Conservation (phyloP, 2,329 filamentous ascomycete genomes). For the Davidsoniella virescens region DNA sequence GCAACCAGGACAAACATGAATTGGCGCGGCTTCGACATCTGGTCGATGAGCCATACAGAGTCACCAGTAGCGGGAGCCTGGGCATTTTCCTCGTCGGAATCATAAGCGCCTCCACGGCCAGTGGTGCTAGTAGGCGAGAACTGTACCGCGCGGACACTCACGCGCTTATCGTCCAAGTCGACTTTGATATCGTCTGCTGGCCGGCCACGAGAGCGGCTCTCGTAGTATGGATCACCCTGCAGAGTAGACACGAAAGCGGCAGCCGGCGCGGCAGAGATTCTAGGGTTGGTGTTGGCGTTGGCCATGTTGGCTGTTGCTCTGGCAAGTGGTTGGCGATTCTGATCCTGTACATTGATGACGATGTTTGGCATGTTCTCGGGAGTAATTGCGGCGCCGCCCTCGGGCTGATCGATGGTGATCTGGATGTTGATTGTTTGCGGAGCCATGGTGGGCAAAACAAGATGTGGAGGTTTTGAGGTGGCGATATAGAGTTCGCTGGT, state of each 20-base stretch:
- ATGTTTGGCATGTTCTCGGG: conserved; percentile 4
- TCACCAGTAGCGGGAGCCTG: neutral
- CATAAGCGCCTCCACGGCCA: neutral
- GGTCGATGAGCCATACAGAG: conserved; percentile 10
- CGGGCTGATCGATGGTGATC: conserved; percentile 3
- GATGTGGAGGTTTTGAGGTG: no score
- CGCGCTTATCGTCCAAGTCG: neutral
- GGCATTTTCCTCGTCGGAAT: conserved; percentile 5
- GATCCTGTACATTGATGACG: conserved; percentile 2
- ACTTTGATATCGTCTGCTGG: neutral
- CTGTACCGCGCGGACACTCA: neutral
- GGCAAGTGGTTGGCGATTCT: neutral
- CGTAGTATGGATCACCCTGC: neutral
- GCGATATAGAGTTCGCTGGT: neutral
- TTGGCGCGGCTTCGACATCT: conserved; percentile 17
- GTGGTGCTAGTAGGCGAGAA: neutral
- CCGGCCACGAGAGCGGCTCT: neutral
- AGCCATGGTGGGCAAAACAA: neutral
- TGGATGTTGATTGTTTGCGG: conserved; percentile 9
- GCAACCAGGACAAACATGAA: conserved; percentile 26
- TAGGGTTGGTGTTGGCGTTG: neutral
- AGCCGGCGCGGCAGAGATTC: neutral
- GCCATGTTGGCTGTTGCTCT: neutral
- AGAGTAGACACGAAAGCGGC: no score
- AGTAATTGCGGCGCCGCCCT: neutral